Conservation (phyloP, 257 asterid species). For the Solanum etuberosum region DNA sequence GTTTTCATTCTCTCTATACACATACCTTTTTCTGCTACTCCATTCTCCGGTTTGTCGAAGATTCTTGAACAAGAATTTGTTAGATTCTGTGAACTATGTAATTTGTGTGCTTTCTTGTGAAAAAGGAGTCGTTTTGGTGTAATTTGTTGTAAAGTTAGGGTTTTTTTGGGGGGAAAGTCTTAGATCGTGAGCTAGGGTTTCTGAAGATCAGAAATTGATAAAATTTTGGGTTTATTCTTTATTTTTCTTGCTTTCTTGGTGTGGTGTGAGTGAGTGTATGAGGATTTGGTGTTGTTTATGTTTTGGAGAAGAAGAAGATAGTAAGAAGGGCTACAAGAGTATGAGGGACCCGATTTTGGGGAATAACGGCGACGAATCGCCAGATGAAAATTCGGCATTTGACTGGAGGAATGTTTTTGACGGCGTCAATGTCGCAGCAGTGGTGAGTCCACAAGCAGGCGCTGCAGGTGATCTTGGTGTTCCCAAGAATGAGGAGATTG, state of each 20-base stretch:
- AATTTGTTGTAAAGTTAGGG: conserved; percentile 19
- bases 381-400: conserved; percentile 29
- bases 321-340: not conserved
- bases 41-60: not conserved
- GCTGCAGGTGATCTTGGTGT: conserved; percentile 9
- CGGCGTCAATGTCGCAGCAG: not conserved
- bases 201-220: conserved; percentile 14
- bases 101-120: conserved; percentile 3
- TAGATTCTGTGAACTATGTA: not conserved
- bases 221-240: not conserved
- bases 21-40: not conserved
- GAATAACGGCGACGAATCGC: conserved; percentile 36
- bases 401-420: conserved; percentile 14
- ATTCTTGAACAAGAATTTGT: not conserved
- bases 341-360: conserved; percentile 37
- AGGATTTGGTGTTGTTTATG: conserved; percentile 76
- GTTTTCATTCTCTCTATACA: not conserved
- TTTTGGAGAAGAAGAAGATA: conserved; percentile 45
- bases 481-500: conserved; percentile 6
- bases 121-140: conserved; percentile 2
- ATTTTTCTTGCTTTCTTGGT: not conserved
- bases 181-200: conserved; percentile 41
- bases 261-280: conserved; percentile 46
- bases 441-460: conserved; percentile 8
- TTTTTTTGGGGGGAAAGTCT: conserved; percentile 2